Evolutionary conservation across 2,329 filamentous ascomycete genomes (phyloP).

Genomic region (Hirsutella minnesotensis): DNA sequence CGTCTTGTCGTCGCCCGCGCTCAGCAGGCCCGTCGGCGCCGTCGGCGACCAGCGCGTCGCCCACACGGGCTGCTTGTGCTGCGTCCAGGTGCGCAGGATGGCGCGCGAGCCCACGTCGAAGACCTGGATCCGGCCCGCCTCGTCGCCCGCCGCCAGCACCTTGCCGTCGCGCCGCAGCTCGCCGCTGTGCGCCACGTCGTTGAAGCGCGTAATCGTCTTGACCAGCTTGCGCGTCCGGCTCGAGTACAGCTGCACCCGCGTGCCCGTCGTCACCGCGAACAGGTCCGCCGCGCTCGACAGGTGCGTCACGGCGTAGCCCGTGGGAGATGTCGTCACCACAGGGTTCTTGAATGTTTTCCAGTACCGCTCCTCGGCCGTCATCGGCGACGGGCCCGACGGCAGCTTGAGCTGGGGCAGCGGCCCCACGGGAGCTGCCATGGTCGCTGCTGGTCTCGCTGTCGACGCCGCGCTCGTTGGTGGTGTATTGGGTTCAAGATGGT

Average conservation of each 20-base stretch:
- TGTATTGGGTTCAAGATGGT: neutral
- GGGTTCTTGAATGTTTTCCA: slow-evolving; percentile 94
- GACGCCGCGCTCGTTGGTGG: neutral
- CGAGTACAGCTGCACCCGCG: slow-evolving; percentile 87
- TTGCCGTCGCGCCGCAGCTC: slow-evolving; percentile 82
- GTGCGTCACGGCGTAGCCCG: slow-evolving; percentile 79
- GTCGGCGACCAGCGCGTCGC: slow-evolving; percentile 81
- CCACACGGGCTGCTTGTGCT: slow-evolving; percentile 92
- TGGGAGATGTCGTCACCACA: slow-evolving; percentile 79
- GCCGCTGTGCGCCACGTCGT: slow-evolving; percentile 80
- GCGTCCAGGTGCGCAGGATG: slow-evolving; percentile 89
- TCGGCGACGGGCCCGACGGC: slow-evolving; percentile 66
- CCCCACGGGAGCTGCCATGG: slow-evolving; percentile 55
- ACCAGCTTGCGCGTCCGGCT: slow-evolving; percentile 81
- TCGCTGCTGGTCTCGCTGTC: slow-evolving; percentile 40
- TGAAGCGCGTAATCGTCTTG: slow-evolving; percentile 90
- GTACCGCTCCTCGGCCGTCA: slow-evolving; percentile 89
- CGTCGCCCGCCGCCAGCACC: slow-evolving; percentile 82
- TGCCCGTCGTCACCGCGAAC: slow-evolving; percentile 91
- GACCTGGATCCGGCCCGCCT: slow-evolving; percentile 84
- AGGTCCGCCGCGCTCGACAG: slow-evolving; percentile 68
- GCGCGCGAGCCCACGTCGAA: slow-evolving; percentile 83
- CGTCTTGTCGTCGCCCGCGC: slow-evolving; percentile 82
- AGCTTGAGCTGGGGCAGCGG: slow-evolving; percentile 73
- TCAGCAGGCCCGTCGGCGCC: slow-evolving; percentile 79